A percentile compares a stretch with the other conserved stretches of the same genome.
These are phyloP conservation scores for Porphyrellus sp. DNA, from an alignment of 1,284 basidiomycete genomes.

Conservation along the genomic window DNA sequence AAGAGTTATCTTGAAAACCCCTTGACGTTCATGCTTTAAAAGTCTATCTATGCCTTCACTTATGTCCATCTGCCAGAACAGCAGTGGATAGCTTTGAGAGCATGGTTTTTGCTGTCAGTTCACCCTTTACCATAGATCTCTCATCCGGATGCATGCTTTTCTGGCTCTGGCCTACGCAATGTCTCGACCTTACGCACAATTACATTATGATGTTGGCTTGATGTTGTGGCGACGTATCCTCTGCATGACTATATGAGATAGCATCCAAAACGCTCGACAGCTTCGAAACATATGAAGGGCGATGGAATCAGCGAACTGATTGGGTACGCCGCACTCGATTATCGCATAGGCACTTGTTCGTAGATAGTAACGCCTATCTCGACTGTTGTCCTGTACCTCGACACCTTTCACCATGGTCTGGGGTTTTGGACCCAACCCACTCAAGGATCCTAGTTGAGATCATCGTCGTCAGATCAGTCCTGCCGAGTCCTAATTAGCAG, in stretches of 20 bases:
- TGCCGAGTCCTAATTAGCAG: slow-evolving; percentile 11
- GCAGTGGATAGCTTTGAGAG: neutral
- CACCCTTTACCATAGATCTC: slow-evolving; percentile 26
- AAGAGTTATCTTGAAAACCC: slow-evolving; percentile 98
- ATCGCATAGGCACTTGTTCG: neutral
- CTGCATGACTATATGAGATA: too few species aligned
- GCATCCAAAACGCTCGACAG: too few species aligned
- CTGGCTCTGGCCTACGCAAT: slow-evolving; percentile 12
- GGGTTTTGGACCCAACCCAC: slow-evolving; percentile 17
- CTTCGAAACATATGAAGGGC: too few species aligned
- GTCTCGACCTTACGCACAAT: slow-evolving; percentile 9
- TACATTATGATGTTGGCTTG: slow-evolving; percentile 22
- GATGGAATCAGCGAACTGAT: too few species aligned
- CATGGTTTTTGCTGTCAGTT: slow-evolving; percentile 5
- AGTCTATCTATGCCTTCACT: slow-evolving; percentile 5
- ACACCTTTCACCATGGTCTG: slow-evolving; percentile 19
- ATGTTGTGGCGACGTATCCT: neutral
- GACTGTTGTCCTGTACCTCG: neutral
- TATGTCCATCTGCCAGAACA: neutral
- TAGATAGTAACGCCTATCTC: neutral
- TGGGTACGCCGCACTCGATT: too few species aligned
- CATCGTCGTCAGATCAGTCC: slow-evolving; percentile 10
- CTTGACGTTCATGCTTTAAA: slow-evolving; percentile 86
- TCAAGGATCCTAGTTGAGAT: slow-evolving; percentile 38
- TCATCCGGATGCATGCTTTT: slow-evolving; percentile 19